These are phyloP conservation scores for Brasenia schreberi DNA, from an alignment of 164 flowering plant genomes.

Conservation along the genomic window DNA sequence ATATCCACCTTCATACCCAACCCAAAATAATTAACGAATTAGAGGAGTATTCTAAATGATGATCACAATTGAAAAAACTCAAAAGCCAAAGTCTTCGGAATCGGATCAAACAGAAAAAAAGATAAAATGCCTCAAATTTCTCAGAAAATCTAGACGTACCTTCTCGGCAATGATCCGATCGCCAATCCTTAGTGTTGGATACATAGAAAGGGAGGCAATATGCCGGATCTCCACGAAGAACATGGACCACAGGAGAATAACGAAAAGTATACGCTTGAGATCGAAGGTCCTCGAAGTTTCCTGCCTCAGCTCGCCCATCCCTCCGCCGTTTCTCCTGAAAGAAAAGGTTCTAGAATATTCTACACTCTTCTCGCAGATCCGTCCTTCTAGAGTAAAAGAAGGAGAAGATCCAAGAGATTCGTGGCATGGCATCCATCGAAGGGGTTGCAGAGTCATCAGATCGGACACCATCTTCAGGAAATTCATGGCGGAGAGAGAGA, in stretches of 20 bases:
- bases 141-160: too few relatives aligned
- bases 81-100: neutral
- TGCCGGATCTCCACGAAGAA: constrained; percentile 23
- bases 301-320: constrained; percentile 17
- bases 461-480: too few relatives aligned
- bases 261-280: constrained; percentile 7
- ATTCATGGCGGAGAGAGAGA: too few relatives aligned
- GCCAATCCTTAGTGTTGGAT: constrained; percentile 31
- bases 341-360: neutral
- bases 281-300: constrained; percentile 18
- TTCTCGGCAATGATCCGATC: constrained; percentile 22
- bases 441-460: constrained; percentile 6
- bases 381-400: neutral
- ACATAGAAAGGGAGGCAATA: constrained; percentile 39
- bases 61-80: neutral
- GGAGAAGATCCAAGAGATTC: constrained; percentile 3
- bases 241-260: constrained; percentile 18
- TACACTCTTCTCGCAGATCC: neutral
- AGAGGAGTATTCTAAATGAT: neutral
- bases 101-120: neutral
- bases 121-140: too few relatives aligned
- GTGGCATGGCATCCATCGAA: constrained; percentile 33
- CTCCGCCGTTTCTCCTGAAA: constrained; percentile 13
- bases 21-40: neutral
- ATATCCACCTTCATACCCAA: neutral